Evolutionary conservation across 345 rosid species (phyloP).

Genomic region (Rhodamnia argentea): DNA sequence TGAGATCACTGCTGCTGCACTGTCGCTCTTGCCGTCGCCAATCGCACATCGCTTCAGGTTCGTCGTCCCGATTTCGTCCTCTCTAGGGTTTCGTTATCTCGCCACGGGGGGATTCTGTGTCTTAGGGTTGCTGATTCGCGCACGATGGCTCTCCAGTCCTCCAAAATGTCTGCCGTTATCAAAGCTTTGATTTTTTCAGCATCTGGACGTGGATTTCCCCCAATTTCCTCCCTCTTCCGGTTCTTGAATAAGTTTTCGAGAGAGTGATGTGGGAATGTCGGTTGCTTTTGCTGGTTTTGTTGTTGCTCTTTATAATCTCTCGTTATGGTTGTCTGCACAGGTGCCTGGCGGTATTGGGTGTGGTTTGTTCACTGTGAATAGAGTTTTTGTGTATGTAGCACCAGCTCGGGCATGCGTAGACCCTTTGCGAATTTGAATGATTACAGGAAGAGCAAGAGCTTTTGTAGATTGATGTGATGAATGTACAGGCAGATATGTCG

Average conservation of each 20-base stretch:
- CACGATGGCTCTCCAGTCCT: not conserved
- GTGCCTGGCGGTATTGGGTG: not conserved
- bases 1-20: not conserved
- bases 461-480: conserved; percentile 4
- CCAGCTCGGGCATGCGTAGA: not conserved
- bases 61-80: not conserved
- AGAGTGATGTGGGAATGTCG: not conserved
- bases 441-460: not conserved
- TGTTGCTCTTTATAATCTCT: not conserved
- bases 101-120: not conserved
- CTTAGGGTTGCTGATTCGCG: not conserved
- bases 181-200: not conserved
- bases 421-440: not conserved
- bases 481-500: conserved; percentile 29
- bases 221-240: not conserved
- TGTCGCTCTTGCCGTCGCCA: not conserved
- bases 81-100: not conserved
- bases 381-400: not conserved
- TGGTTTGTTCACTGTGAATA: not conserved
- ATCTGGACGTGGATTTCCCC: not conserved
- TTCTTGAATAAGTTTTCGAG: not conserved
- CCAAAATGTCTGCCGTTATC: not conserved
- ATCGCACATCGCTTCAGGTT: not conserved
- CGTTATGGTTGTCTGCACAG: not conserved
- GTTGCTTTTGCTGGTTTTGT: not conserved